Evolutionary conservation across 164 flowering plant genomes (phyloP).

Genomic region (Vitis vinifera): DNA sequence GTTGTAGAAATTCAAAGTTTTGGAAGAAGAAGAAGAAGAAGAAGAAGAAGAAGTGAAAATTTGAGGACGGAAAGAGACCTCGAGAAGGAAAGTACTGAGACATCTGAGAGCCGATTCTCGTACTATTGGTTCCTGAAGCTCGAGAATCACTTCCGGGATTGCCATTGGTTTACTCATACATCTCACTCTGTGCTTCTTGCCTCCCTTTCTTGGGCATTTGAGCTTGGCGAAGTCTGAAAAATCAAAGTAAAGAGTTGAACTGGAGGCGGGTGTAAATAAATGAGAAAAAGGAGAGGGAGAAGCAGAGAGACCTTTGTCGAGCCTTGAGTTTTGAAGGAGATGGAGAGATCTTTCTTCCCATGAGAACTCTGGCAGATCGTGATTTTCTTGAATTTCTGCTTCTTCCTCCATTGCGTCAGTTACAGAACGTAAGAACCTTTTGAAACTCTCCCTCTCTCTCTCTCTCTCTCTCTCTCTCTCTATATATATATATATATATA

Average conservation of each 20-base stretch:
- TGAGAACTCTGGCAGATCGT: conserved; percentile 6
- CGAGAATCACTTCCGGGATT: conserved; percentile 32
- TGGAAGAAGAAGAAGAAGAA: neutral
- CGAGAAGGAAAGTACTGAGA: conserved; percentile 39
- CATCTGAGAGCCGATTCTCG: conserved; percentile 39
- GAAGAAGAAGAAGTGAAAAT: conserved; percentile 5
- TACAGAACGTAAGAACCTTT: no score
- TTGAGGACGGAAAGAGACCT: conserved; percentile 16
- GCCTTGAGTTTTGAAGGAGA: conserved; percentile 22
- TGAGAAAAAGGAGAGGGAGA: neutral
- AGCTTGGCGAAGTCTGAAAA: conserved; percentile 15
- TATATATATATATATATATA: no score
- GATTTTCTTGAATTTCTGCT: conserved; percentile 3
- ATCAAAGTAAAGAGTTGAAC: neutral
- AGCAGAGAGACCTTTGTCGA: conserved; percentile 27
- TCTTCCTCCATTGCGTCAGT: no score
- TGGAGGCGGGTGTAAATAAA: neutral
- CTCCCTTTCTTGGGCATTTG: conserved; percentile 14
- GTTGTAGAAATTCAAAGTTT: no score
- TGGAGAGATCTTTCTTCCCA: conserved; percentile 35
- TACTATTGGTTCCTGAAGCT: conserved; percentile 25
- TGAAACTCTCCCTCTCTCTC: no score
- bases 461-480: no score
- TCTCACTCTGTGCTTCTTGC: conserved; percentile 24
- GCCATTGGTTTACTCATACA: conserved; percentile 38